These are phyloP conservation scores for Fusarium newnesense DNA, from an alignment of 2,329 filamentous ascomycete genomes.

Conservation along the genomic window DNA sequence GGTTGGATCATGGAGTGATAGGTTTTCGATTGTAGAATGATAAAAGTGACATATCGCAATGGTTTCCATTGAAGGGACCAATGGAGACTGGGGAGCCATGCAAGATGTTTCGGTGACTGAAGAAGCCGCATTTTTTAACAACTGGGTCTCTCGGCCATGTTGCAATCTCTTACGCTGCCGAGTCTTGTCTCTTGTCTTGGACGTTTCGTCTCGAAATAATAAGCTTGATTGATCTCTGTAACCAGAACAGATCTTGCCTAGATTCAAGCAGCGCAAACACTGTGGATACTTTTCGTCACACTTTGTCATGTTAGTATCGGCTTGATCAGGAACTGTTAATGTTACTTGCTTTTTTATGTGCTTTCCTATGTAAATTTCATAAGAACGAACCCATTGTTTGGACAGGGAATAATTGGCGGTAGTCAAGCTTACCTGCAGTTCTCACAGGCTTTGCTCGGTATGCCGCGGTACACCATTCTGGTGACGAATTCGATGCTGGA, in stretches of 20 bases:
- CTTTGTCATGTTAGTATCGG: background rate
- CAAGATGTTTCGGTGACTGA: background rate
- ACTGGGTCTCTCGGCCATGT: background rate
- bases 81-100: background rate
- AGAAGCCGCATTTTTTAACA: background rate
- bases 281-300: background rate
- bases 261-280: background rate
- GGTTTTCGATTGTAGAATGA: background rate
- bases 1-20: background rate
- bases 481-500: too few species aligned
- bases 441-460: background rate
- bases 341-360: background rate
- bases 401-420: background rate
- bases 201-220: background rate
- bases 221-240: background rate
- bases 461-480: background rate
- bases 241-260: background rate
- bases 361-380: background rate
- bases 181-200: background rate
- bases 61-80: background rate
- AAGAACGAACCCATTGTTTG: background rate
- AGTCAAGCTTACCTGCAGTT: background rate
- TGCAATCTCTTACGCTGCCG: background rate
- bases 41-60: background rate
- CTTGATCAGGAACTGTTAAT: fast-evolving